These are phyloP conservation scores for Amesomyces nigricolor DNA, from an alignment of 2,329 filamentous ascomycete genomes.

Conservation along the genomic window DNA sequence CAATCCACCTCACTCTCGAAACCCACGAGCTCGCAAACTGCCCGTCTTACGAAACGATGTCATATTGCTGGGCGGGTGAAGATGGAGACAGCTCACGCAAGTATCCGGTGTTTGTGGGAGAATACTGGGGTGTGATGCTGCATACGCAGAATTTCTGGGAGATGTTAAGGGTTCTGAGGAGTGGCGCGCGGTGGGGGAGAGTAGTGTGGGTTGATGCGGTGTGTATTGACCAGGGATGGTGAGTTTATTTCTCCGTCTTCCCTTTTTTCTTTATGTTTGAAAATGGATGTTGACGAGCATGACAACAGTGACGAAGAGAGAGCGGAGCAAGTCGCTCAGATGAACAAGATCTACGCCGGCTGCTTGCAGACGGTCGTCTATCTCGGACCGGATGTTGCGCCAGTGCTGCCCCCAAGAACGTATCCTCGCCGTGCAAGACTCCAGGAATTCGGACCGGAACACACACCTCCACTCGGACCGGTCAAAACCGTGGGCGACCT, in stretches of 20 bases:
- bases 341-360: background rate
- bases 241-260: background rate
- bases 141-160: slow-evolving; percentile 26
- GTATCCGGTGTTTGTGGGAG: slow-evolving; percentile 22
- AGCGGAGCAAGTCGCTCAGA: slow-evolving; percentile 1
- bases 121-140: slow-evolving; percentile 25
- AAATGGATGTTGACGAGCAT: too few relatives aligned
- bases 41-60: slow-evolving; percentile 29
- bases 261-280: too few relatives aligned
- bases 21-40: slow-evolving; percentile 18
- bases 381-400: slow-evolving; percentile 6
- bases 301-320: background rate
- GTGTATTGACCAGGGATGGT: background rate
- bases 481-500: background rate
- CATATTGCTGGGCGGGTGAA: slow-evolving; percentile 30
- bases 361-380: slow-evolving; percentile 6
- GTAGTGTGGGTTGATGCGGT: slow-evolving; percentile 11
- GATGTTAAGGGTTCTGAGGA: slow-evolving; percentile 20
- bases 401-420: background rate
- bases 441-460: background rate
- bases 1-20: slow-evolving; percentile 19
- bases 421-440: background rate
- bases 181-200: slow-evolving; percentile 5
- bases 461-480: too few relatives aligned
- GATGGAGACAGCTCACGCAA: slow-evolving; percentile 21